Conservation (phyloP, 2,329 filamentous ascomycete species). For the Aureobasidium sp. region DNA sequence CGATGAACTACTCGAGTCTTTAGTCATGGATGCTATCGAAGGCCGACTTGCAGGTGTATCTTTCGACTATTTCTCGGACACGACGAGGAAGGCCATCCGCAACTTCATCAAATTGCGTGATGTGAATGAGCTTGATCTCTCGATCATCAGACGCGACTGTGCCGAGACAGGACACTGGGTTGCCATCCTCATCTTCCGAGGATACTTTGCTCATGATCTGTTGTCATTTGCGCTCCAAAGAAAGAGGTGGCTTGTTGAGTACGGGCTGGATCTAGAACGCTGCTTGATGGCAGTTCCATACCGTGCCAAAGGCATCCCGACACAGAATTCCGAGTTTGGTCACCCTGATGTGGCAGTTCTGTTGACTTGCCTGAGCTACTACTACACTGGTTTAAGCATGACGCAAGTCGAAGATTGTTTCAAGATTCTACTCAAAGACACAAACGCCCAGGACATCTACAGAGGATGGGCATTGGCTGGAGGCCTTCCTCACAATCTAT, state of each 20-base stretch:
- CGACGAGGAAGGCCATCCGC: not conserved
- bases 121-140: not conserved
- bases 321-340: conserved; percentile 54
- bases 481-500: conserved; percentile 15
- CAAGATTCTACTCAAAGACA: conserved; percentile 16
- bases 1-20: conserved; percentile 19
- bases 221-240: conserved; percentile 50
- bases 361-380: conserved; percentile 58
- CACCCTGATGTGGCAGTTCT: conserved; percentile 60
- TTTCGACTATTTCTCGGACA: not conserved
- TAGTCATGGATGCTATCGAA: conserved; percentile 27
- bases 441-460: conserved; percentile 21
- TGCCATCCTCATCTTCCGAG: conserved; percentile 49
- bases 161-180: not conserved
- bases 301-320: conserved; percentile 55
- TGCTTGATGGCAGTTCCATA: conserved; percentile 59
- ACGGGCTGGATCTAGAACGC: conserved; percentile 36
- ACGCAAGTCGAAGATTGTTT: conserved; percentile 34
- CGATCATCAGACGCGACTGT: not conserved
- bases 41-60: conserved; percentile 15
- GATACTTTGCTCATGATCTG: conserved; percentile 52
- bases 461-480: conserved; percentile 16
- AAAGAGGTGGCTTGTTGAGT: conserved; percentile 61
- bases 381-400: conserved; percentile 49
- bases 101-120: not conserved